Base-by-base conservation (phyloP, 345 rosid species). In the Citrus mangshanensis region DNA sequence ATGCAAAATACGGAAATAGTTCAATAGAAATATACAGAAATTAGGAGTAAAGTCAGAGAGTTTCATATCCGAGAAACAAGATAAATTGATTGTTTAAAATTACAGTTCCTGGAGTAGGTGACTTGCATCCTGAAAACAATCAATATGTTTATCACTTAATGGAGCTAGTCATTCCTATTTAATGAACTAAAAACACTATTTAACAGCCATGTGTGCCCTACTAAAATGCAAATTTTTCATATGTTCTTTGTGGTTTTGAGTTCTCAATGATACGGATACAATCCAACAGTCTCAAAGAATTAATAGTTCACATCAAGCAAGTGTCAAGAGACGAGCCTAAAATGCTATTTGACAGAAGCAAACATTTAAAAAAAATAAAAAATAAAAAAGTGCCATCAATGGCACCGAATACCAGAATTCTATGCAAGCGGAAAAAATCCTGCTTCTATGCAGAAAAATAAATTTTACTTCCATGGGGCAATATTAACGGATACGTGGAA, bases 301-400 rank as follows among this genome's bases (percentile, higher is more conserved):
- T 42, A 63, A 63, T n/a, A 75, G 12, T 28, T 13, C 30, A 46
- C 51, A n/a, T 22, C 63, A 14, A 37, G 46, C 6, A 24, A 12
- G 67, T 12, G 42, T 42, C 51, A 58, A 59, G 76, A 56, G 65
- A 73, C 34, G 34, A 73, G 65, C 51, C 66, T 73, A 72, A 35
- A 27, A 59, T 18, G 32, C 76, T 56, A 21, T 35, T 5, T n/a
- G 46, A 30, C 54, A 58, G 54, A 30, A 56, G 4, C 21, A 35
- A 4, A 35, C 2, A 16, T 13, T 51, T 16, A 0, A 38, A 63
- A 72, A 32, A 65, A 34, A 66, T 35, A 34, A 34, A 34, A 34
- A 34, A 34, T 34, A 34, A 65, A 21, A 22, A 3, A 18, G 25
- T 64, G 13, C 69, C 40, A 65, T 65, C 69, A 32, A 65, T 34